Conservation (phyloP, 2,329 filamentous ascomycete genomes). For the Neofusicoccum cordaticola region DNA sequence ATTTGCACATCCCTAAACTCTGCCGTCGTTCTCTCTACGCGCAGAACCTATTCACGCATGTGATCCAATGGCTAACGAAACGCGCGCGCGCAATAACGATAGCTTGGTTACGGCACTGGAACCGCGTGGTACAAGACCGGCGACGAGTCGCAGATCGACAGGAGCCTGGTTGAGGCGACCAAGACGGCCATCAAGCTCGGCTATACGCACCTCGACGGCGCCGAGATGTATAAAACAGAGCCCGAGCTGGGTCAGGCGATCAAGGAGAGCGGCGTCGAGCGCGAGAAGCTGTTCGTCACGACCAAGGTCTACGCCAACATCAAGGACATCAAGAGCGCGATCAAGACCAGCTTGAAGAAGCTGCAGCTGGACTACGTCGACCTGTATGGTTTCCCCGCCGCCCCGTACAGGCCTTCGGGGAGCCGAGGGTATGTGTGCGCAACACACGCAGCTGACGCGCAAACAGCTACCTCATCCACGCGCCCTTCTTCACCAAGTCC, state of each 20-base stretch:
- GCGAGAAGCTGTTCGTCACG: conserved; percentile 50
- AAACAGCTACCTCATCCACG: conserved; percentile 57
- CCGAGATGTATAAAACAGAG: conserved; percentile 60
- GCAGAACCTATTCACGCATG: neutral
- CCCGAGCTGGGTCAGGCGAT: conserved; percentile 49
- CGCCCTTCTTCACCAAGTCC: conserved; percentile 56
- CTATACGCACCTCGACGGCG: conserved; percentile 71
- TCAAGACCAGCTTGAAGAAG: conserved; percentile 58
- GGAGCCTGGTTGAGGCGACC: conserved; percentile 54
- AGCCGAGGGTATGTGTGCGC: too few relatives aligned
- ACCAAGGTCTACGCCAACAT: conserved; percentile 57
- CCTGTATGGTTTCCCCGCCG: conserved; percentile 42
- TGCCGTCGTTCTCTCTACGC: neutral
- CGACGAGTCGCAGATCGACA: conserved; percentile 53
- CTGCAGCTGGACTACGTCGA: conserved; percentile 62
- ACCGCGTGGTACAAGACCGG: conserved; percentile 62
- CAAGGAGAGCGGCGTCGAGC: conserved; percentile 42
- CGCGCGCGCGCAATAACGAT: neutral
- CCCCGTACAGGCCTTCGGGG: too few relatives aligned
- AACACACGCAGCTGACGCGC: neutral
- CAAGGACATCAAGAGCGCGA: conserved; percentile 53
- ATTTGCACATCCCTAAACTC: neutral
- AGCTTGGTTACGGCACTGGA: conserved; percentile 71
- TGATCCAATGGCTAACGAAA: neutral
- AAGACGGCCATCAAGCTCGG: conserved; percentile 66